A percentile compares a stretch with the other conserved stretches of the same genome.
Evolutionary conservation across 176 grass and related monocot genomes (phyloP).

Genomic region (Saccharum spontaneum): DNA sequence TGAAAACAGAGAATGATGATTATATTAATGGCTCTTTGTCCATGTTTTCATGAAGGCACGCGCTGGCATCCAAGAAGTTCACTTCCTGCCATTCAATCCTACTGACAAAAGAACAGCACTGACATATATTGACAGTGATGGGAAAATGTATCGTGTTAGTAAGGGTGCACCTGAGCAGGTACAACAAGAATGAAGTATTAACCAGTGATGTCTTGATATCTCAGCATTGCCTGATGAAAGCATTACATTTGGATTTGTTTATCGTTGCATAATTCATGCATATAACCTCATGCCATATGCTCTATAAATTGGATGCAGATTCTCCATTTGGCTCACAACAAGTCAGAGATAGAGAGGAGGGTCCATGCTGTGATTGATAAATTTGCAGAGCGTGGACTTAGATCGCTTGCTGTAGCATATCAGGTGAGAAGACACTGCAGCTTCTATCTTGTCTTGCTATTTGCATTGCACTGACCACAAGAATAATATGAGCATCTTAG

Average conservation of each 20-base stretch:
- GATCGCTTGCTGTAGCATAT: slow-evolving; percentile 79
- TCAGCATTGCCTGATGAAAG: background rate
- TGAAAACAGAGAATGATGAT: background rate
- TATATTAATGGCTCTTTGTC: background rate
- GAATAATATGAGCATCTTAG: background rate
- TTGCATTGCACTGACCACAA: background rate
- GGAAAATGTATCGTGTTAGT: slow-evolving; percentile 77
- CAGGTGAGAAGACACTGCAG: slow-evolving; percentile 45
- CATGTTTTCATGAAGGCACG: slow-evolving; percentile 53
- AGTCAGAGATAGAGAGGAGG: slow-evolving; percentile 62
- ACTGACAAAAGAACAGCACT: slow-evolving; percentile 87
- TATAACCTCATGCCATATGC: background rate
- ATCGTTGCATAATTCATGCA: background rate
- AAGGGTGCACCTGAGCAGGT: slow-evolving; percentile 97
- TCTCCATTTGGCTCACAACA: slow-evolving; percentile 67
- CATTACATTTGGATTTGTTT: background rate
- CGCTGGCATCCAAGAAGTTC: slow-evolving; percentile 70
- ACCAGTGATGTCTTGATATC: background rate
- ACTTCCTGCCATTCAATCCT: slow-evolving; percentile 89
- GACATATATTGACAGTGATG: slow-evolving; percentile 63
- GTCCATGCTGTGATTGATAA: slow-evolving; percentile 75
- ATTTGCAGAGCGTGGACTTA: slow-evolving; percentile 81
- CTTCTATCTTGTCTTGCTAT: slow-evolving; percentile 13
- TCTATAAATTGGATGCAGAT: slow-evolving; percentile 45
- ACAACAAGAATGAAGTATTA: background rate